phyloP scores from a whole-genome alignment of 352 stramenopile genomes.

The Pythium brachiatum region DNA sequence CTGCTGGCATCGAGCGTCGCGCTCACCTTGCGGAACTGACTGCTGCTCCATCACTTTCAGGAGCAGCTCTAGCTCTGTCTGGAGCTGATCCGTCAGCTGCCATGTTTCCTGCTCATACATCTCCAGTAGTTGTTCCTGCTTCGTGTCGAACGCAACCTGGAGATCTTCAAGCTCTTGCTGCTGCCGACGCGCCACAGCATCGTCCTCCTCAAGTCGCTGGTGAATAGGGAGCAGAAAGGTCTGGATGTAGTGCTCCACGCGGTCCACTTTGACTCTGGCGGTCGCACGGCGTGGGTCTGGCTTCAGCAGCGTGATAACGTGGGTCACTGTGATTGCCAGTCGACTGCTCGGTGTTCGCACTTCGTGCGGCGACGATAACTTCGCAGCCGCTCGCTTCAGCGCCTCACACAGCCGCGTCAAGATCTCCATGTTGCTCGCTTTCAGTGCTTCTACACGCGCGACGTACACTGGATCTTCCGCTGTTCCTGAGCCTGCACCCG shows the following conservation, averaged over 20 bases:
- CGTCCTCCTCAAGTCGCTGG: neutral
- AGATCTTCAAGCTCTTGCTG: too few relatives aligned
- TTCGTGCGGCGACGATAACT: neutral
- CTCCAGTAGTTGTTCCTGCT: too few relatives aligned
- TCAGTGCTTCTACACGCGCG: neutral
- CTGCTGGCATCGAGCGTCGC: too few relatives aligned
- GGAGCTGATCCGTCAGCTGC: too few relatives aligned
- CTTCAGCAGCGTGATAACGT: neutral
- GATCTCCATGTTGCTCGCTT: neutral
- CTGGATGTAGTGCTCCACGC: neutral
- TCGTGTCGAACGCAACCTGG: too few relatives aligned
- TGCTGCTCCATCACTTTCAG: too few relatives aligned
- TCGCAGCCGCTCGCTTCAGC: neutral
- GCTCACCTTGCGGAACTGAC: too few relatives aligned
- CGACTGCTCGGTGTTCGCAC: neutral
- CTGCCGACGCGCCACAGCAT: neutral
- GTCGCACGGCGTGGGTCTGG: neutral
- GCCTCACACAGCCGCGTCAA: neutral
- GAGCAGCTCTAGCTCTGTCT: too few relatives aligned
- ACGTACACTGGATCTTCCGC: neutral
- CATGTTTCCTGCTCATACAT: too few relatives aligned
- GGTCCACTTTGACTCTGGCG: neutral
- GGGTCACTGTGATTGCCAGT: neutral
- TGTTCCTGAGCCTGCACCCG: too few relatives aligned
- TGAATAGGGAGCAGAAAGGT: neutral